Conservation (phyloP, 2,329 filamentous ascomycete species). For the Aspergillus tubingensis region DNA sequence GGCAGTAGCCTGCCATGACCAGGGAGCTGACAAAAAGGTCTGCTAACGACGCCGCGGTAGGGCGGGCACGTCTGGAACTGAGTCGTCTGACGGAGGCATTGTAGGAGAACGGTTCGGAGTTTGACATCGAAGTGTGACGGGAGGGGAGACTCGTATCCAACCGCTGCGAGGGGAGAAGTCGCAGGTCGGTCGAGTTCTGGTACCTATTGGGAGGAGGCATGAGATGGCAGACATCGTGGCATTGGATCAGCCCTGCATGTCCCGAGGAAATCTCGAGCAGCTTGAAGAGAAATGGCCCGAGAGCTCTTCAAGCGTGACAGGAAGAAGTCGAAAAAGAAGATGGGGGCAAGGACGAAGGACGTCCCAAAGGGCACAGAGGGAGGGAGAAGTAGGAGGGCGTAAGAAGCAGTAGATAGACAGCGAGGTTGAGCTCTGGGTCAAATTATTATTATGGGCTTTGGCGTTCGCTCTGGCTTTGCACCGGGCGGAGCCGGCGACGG, state of each 20-base stretch:
- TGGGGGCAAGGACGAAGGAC: neutral
- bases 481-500: slow-evolving; percentile 34
- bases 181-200: slow-evolving; percentile 53
- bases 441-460: slow-evolving; percentile 20
- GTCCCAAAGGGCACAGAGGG: slow-evolving; percentile 2
- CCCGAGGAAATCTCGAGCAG: slow-evolving; percentile 26
- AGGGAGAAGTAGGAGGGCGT: neutral
- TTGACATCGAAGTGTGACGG: slow-evolving; percentile 33
- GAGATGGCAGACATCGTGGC: slow-evolving; percentile 63
- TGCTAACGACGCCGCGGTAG: slow-evolving; percentile 45
- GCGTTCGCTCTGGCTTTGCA: slow-evolving; percentile 14
- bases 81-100: slow-evolving; percentile 32
- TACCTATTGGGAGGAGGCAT: slow-evolving; percentile 64
- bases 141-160: slow-evolving; percentile 29
- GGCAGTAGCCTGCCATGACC: slow-evolving; percentile 55
- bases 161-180: slow-evolving; percentile 50
- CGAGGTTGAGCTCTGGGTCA: slow-evolving; percentile 15
- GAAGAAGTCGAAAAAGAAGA: slow-evolving; percentile 6
- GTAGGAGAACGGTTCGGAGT: slow-evolving; percentile 25
- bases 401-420: neutral
- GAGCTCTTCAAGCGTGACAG: slow-evolving; percentile 15
- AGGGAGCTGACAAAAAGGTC: slow-evolving; percentile 57
- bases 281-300: slow-evolving; percentile 15
- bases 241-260: slow-evolving; percentile 40
- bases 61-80: slow-evolving; percentile 30